Conservation (phyloP, 2,329 filamentous ascomycete genomes). For the Coniella vitis region DNA sequence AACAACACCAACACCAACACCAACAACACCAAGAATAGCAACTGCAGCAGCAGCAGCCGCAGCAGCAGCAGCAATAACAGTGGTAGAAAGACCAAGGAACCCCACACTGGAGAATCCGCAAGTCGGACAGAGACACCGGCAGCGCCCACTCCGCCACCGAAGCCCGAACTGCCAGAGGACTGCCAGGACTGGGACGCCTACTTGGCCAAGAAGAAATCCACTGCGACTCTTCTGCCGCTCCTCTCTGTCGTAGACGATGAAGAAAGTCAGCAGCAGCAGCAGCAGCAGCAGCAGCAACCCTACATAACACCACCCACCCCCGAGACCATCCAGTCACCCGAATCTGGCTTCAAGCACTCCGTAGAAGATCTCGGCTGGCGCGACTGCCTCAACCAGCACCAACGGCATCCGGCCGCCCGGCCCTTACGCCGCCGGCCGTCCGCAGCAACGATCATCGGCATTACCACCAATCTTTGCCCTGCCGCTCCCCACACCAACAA, state of each 20-base stretch:
- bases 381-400: conserved; percentile 3
- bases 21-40: background rate
- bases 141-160: conserved; percentile 13
- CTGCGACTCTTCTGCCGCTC: conserved; percentile 2
- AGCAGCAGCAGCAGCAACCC: conserved; percentile 1
- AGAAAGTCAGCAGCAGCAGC: background rate
- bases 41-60: background rate
- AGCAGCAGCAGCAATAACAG: background rate
- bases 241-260: background rate
- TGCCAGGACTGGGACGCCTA: conserved; percentile 15
- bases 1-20: background rate
- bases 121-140: conserved; percentile 4
- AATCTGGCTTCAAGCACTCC: conserved; percentile 3
- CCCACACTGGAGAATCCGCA: background rate
- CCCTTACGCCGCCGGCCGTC: background rate
- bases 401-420: background rate
- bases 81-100: background rate
- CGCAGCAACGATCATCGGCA: background rate
- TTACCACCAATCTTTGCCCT: no score
- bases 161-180: conserved; percentile 7
- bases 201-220: conserved; percentile 9
- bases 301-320: background rate
- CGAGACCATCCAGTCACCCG: conserved; percentile 1
- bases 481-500: no score
- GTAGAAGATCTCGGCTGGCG: conserved; percentile 5